Conservation (phyloP, 2,329 filamentous ascomycete species). For the Diaporthe aspalathi region DNA sequence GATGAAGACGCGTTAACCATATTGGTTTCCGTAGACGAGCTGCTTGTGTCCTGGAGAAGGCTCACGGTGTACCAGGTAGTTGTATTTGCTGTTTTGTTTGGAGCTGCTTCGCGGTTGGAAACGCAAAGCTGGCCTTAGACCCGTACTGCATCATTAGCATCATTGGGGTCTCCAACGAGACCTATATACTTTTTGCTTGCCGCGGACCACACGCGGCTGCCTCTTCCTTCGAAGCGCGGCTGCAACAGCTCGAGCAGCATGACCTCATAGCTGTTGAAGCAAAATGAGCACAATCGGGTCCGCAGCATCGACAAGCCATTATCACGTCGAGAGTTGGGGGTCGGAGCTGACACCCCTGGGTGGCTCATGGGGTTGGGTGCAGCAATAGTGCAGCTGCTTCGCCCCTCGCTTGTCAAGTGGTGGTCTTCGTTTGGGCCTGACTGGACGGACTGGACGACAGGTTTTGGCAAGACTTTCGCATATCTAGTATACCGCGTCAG, state of each 20-base stretch:
- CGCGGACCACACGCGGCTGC: slow-evolving; percentile 2
- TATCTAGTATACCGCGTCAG: background rate
- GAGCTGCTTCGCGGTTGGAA: background rate
- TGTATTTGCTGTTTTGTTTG: background rate
- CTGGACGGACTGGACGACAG: background rate
- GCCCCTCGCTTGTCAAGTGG: slow-evolving; percentile 24
- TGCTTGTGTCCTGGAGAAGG: background rate
- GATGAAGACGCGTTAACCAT: slow-evolving; percentile 23
- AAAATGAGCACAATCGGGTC: background rate
- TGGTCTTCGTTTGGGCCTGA: slow-evolving; percentile 6
- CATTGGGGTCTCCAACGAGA: background rate
- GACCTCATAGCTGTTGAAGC: slow-evolving; percentile 3
- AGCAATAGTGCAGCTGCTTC: slow-evolving; percentile 19
- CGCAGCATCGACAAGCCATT: slow-evolving; percentile 8
- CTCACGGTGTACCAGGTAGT: background rate
- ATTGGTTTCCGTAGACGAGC: background rate
- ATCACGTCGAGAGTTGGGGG: slow-evolving; percentile 6
- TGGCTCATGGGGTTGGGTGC: slow-evolving; percentile 4
- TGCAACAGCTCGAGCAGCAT: background rate
- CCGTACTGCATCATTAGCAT: background rate
- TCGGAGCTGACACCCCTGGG: background rate
- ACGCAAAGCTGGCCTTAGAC: background rate
- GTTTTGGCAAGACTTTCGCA: background rate
- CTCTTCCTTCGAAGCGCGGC: slow-evolving; percentile 23
- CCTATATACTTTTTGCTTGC: background rate